Percentiles rank a stretch among this genome's conserved stretches.
Evolutionary conservation across 2,329 filamentous ascomycete genomes (phyloP).

Genomic region (Aspergillus aculeatus): DNA sequence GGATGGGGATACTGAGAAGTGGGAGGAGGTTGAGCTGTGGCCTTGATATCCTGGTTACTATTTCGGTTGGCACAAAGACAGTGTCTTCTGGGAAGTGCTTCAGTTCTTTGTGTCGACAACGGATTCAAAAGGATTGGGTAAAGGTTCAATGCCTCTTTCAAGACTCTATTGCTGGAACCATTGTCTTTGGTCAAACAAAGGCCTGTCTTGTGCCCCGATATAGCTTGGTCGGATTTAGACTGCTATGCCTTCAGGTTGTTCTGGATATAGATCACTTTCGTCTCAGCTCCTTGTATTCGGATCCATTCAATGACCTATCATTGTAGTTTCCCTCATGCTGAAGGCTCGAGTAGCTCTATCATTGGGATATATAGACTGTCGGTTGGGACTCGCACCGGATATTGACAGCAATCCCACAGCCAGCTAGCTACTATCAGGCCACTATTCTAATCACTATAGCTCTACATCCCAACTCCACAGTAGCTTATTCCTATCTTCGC

Average conservation of each 20-base stretch:
- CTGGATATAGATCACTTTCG: not conserved
- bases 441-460: not conserved
- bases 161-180: too few relatives aligned
- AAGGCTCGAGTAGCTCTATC: not conserved
- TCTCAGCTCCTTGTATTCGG: not conserved
- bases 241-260: not conserved
- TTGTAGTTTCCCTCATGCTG: not conserved
- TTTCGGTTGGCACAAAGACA: too few relatives aligned
- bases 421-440: not conserved
- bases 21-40: slow-evolving; percentile 72
- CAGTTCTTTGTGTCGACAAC: not conserved
- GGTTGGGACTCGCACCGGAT: not conserved
- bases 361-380: not conserved
- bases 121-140: not conserved
- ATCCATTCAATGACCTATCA: too few relatives aligned
- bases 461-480: not conserved
- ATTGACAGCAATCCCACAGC: not conserved
- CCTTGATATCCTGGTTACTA: slow-evolving; percentile 36
- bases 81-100: too few relatives aligned
- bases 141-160: not conserved
- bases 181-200: not conserved
- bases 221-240: not conserved
- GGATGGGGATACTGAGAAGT: slow-evolving; percentile 47
- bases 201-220: not conserved
- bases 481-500: too few relatives aligned